These are phyloP conservation scores for Tuber calosporum DNA, from an alignment of 495 filamentous ascomycete species.

Conservation along the genomic window DNA sequence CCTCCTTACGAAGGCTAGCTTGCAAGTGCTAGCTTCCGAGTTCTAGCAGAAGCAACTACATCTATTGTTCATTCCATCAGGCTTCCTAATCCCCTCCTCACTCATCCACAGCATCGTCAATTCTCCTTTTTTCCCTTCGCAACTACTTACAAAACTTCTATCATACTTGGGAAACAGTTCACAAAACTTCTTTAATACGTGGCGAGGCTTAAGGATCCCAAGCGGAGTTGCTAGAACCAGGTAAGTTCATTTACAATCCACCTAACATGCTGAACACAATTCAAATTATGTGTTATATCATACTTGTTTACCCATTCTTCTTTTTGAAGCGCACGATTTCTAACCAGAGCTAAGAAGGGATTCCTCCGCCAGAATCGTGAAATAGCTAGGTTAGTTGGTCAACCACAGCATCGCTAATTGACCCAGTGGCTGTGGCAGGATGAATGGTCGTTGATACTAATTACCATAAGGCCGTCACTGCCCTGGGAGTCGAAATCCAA, in stretches of 20 bases:
- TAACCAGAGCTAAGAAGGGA: slow-evolving; percentile 29
- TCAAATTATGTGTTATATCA: too few relatives aligned
- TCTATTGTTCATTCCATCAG: slow-evolving; percentile 2
- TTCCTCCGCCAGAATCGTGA: slow-evolving; percentile 81
- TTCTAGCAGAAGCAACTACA: too few relatives aligned
- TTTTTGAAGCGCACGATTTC: neutral
- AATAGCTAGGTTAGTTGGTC: slow-evolving; percentile 56
- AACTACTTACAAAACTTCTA: slow-evolving; percentile 29
- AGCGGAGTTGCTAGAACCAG: slow-evolving; percentile 64
- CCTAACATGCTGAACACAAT: slow-evolving; percentile 23
- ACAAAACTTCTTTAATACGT: slow-evolving; percentile 49
- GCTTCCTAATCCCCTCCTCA: slow-evolving; percentile 10
- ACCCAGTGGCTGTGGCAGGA: slow-evolving; percentile 9
- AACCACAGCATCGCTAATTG: neutral
- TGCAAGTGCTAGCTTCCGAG: slow-evolving; percentile 5
- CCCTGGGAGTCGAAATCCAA: slow-evolving; percentile 82
- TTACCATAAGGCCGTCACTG: slow-evolving; percentile 63
- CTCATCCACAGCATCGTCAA: slow-evolving; percentile 16
- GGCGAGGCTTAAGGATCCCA: slow-evolving; percentile 85
- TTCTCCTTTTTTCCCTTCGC: slow-evolving; percentile 13
- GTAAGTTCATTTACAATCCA: slow-evolving; percentile 51
- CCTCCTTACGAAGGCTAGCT: slow-evolving; percentile 19
- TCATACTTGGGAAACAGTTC: slow-evolving; percentile 3
- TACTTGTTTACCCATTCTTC: neutral
- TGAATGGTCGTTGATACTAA: too few relatives aligned